These are phyloP conservation scores for Jaenimonas drosophilae DNA, from an alignment of 208 protist species.

Conservation along the genomic window DNA sequence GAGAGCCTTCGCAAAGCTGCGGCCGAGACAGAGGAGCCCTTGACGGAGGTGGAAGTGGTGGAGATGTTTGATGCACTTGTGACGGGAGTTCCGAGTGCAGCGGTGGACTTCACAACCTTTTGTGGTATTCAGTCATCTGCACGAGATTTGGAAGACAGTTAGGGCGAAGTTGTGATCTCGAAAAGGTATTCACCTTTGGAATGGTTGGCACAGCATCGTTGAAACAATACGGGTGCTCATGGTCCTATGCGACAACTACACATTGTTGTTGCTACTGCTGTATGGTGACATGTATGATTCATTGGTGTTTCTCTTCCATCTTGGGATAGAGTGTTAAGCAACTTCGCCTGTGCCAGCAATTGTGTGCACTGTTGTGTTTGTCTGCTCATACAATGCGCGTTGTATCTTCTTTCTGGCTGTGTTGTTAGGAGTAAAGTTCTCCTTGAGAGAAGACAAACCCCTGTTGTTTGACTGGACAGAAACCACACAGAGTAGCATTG, in stretches of 20 bases:
- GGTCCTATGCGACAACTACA: too few species aligned
- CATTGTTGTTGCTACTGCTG: not conserved
- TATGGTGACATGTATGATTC: slow-evolving; percentile 2
- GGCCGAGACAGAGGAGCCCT: slow-evolving; percentile 41
- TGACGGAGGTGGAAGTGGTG: slow-evolving; percentile 65
- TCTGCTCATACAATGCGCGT: too few species aligned
- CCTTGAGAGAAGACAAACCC: too few species aligned
- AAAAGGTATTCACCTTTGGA: not conserved
- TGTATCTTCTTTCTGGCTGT: too few species aligned
- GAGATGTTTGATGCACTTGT: slow-evolving; percentile 85
- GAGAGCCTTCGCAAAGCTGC: slow-evolving; percentile 51
- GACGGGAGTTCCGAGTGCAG: slow-evolving; percentile 51
- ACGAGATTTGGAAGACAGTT: slow-evolving; percentile 20
- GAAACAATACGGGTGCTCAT: too few species aligned
- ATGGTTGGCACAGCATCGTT: too few species aligned
- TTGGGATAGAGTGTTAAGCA: not conserved
- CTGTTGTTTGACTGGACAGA: too few species aligned
- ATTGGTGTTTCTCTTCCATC: slow-evolving; percentile 2
- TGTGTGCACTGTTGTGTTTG: too few species aligned
- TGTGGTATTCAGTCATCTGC: slow-evolving; percentile 36
- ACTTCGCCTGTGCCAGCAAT: too few species aligned
- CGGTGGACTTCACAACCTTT: slow-evolving; percentile 74
- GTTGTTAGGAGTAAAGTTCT: too few species aligned
- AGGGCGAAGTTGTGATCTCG: slow-evolving; percentile 1
- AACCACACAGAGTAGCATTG: too few species aligned